Conservation (phyloP, 2,329 filamentous ascomycete species). For the Xylaria sp. region DNA sequence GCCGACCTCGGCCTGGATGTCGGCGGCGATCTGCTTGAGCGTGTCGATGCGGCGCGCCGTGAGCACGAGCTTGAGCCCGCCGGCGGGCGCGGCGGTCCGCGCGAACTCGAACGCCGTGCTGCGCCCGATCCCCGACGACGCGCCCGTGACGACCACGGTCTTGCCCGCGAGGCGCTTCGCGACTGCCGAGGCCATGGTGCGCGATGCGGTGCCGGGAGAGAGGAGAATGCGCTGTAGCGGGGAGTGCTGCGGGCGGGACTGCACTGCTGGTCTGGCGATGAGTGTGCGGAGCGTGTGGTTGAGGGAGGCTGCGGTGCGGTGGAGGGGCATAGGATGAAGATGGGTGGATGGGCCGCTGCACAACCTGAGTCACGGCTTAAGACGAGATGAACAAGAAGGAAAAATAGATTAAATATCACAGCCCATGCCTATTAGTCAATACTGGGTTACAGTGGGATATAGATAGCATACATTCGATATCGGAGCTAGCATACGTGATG, state of each 20-base stretch:
- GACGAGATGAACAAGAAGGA: too few species aligned
- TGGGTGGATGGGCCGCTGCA: not conserved
- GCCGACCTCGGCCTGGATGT: slow-evolving; percentile 52
- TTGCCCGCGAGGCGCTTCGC: slow-evolving; percentile 90
- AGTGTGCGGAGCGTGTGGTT: slow-evolving; percentile 16
- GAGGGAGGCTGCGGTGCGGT: slow-evolving; percentile 2
- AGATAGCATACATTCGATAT: slow-evolving; percentile 6
- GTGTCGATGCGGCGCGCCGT: slow-evolving; percentile 86
- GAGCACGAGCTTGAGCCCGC: slow-evolving; percentile 80
- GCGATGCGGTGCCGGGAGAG: not conserved
- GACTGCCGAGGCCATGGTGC: slow-evolving; percentile 61
- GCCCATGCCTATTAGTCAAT: too few species aligned
- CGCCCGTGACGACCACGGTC: slow-evolving; percentile 89
- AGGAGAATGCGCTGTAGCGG: not conserved
- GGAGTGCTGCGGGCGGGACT: too few species aligned
- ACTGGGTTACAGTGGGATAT: too few species aligned
- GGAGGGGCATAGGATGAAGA: slow-evolving; percentile 20
- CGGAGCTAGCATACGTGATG: not conserved
- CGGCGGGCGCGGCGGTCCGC: slow-evolving; percentile 75
- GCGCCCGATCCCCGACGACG: slow-evolving; percentile 88
- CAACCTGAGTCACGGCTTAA: not conserved
- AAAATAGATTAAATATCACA: too few species aligned
- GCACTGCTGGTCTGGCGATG: not conserved
- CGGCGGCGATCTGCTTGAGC: slow-evolving; percentile 74
- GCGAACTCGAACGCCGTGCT: slow-evolving; percentile 91